phyloP scores from a whole-genome alignment of 768 basidiomycete species.

The Xerocomellus amylosporus region DNA sequence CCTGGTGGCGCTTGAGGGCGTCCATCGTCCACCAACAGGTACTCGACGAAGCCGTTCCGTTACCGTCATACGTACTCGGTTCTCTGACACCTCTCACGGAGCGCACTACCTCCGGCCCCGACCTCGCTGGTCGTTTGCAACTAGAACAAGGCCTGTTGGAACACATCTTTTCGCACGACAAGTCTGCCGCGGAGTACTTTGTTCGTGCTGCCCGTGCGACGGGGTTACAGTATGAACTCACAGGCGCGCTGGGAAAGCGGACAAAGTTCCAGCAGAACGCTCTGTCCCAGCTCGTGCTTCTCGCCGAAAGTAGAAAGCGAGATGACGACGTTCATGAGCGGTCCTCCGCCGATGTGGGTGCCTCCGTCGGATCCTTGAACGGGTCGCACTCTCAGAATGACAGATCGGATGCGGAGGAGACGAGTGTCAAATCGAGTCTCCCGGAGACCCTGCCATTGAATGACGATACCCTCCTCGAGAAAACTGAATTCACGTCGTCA shows the following conservation, averaged over 20 bases:
- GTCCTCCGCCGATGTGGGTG: conserved; percentile 7
- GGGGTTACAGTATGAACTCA: conserved; percentile 84
- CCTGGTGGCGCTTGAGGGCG: conserved; percentile 86
- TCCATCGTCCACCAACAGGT: conserved; percentile 67
- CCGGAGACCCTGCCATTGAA: conserved; percentile 86
- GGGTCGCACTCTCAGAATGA: conserved; percentile 9
- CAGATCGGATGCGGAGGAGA: background rate
- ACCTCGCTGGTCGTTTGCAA: conserved; percentile 63
- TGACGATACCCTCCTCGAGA: conserved; percentile 95
- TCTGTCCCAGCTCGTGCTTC: conserved; percentile 84
- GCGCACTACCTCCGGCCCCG: conserved; percentile 48
- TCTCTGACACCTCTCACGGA: conserved; percentile 42
- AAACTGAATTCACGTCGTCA: conserved; percentile 86
- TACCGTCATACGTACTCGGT: conserved; percentile 42
- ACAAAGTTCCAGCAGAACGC: conserved; percentile 91
- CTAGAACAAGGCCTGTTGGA: conserved; percentile 80
- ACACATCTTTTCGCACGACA: conserved; percentile 74
- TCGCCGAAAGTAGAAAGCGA: conserved; percentile 77
- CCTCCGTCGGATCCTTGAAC: conserved; percentile 1
- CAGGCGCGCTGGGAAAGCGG: conserved; percentile 88
- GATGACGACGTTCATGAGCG: conserved; percentile 17
- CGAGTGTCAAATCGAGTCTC: conserved; percentile 30
- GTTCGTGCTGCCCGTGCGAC: conserved; percentile 73
- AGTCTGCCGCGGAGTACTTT: conserved; percentile 72
- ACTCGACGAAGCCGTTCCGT: conserved; percentile 78